Conservation (phyloP, 306 rosid species). For the Acacia acuminata region DNA sequence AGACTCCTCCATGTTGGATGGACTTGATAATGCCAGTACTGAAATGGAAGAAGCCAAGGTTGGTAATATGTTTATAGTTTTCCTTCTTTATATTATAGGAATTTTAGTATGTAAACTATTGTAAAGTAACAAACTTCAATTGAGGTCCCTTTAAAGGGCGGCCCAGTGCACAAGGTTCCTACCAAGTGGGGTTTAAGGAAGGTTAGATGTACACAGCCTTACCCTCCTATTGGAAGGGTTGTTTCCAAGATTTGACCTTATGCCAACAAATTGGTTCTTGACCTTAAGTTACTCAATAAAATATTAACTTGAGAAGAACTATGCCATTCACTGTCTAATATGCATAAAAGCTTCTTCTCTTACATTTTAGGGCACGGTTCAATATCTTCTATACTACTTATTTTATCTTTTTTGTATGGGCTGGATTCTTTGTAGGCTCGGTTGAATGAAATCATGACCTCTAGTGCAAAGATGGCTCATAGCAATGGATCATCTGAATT, state of each 20-base stretch:
- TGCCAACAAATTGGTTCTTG: slow-evolving; percentile 16
- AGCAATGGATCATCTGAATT: slow-evolving; percentile 51
- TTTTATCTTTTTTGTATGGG: slow-evolving; percentile 7
- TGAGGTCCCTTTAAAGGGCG: no score
- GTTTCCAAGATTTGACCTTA: no score
- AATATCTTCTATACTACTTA: slow-evolving; percentile 3
- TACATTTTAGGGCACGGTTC: slow-evolving; percentile 12
- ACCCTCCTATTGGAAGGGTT: no score
- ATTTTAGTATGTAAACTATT: neutral
- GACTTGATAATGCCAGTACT: slow-evolving; percentile 93
- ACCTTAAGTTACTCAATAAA: slow-evolving; percentile 5
- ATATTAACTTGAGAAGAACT: slow-evolving; percentile 27
- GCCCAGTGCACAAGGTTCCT: no score
- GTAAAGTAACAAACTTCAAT: neutral
- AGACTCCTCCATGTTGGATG: slow-evolving; percentile 99
- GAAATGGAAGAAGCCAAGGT: slow-evolving; percentile 99
- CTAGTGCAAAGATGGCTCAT: slow-evolving; percentile 42
- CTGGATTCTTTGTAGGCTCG: slow-evolving; percentile 60
- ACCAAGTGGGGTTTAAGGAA: no score
- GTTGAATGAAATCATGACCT: slow-evolving; percentile 76
- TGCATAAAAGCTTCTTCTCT: neutral
- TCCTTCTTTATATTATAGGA: neutral
- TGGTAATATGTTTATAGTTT: neutral
- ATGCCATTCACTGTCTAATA: slow-evolving; percentile 13
- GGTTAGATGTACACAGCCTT: no score